Evolutionary conservation across 257 asterid genomes (phyloP), one percentile per base, ranked within the genome.

Genomic region (Jasminum sambac): DNA sequence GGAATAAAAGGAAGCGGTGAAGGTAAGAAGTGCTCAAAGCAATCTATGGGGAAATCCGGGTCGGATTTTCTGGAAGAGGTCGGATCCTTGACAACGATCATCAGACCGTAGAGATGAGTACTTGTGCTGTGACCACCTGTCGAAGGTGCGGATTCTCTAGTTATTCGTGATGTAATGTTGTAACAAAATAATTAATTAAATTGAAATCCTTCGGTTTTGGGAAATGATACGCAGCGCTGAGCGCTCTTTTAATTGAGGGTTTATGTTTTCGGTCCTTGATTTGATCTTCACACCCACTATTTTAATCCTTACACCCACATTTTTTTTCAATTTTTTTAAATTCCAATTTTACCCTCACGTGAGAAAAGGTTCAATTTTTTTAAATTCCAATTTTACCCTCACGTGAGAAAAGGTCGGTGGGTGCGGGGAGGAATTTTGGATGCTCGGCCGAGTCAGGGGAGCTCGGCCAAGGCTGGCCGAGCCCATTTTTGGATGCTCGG

Each of bases 41-140:
- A 59, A 41, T 17, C 61, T 19, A 62, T 30, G 13, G 73, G 50
- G 37, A 62, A 14, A 52, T 37, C 39, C 13, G 59, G 83, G 76
- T 80, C 83, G 83, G 78, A 77, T 57, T 46, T 11, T 21, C 19
- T 21, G 17, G 37, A 36, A 55, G 41, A 72, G 74, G 83, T 79
- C 74, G 77, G 82, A 71, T 42, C 73, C 65, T 38, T 58, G 71
- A 57, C 76, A 39, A 36, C 34, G 64, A 77, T 4, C 2, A 67
- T 34, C 11, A 8, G 36, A 57, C 41, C 37, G 83, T 66, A 64
- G 60, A 64, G 60, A 34, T 16, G 73, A 64, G 30, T 58, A 36
- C 10, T 50, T 68, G 71, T 10, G 68, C 23, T 52, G 65, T 41
- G 66, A 58, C 77, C 79, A 78, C 76, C 73, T 78, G 79, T 70